These are phyloP conservation scores for Ramalina intermedia DNA, from an alignment of 495 filamentous ascomycete species.

Conservation along the genomic window DNA sequence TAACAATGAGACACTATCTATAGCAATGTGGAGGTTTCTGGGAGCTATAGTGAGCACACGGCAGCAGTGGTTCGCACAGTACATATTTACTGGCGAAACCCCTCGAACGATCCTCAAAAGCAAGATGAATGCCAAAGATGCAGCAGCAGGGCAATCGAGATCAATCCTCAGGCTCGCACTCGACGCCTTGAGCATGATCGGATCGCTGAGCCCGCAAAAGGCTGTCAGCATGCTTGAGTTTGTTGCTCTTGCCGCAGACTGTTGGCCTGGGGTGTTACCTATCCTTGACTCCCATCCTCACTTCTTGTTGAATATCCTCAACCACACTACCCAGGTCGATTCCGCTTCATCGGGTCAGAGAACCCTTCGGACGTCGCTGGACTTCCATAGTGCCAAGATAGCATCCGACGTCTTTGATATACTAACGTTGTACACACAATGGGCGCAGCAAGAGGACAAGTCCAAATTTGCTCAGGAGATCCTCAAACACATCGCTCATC, in stretches of 20 bases:
- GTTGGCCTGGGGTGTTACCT: slow-evolving; percentile 82
- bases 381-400: slow-evolving; percentile 50
- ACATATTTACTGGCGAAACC: slow-evolving; percentile 75
- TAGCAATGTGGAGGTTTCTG: slow-evolving; percentile 69
- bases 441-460: slow-evolving; percentile 57
- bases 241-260: slow-evolving; percentile 69
- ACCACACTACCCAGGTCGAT: slow-evolving; percentile 49
- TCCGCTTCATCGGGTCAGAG: slow-evolving; percentile 30
- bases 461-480: slow-evolving; percentile 50
- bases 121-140: slow-evolving; percentile 27
- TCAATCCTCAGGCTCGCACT: slow-evolving; percentile 66
- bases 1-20: slow-evolving; percentile 40
- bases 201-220: slow-evolving; percentile 43
- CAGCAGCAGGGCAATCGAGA: slow-evolving; percentile 29
- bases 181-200: slow-evolving; percentile 54
- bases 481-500: slow-evolving; percentile 60
- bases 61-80: slow-evolving; percentile 91
- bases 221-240: slow-evolving; percentile 70
- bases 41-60: slow-evolving; percentile 77
- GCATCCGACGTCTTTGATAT: slow-evolving; percentile 74
- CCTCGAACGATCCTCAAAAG: slow-evolving; percentile 55
- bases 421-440: slow-evolving; percentile 81
- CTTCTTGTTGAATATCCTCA: slow-evolving; percentile 55
- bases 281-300: slow-evolving; percentile 54
- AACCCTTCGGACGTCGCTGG: slow-evolving; percentile 29